Conservation (phyloP, 1,284 basidiomycete species). For the Entoloma clypeatum region DNA sequence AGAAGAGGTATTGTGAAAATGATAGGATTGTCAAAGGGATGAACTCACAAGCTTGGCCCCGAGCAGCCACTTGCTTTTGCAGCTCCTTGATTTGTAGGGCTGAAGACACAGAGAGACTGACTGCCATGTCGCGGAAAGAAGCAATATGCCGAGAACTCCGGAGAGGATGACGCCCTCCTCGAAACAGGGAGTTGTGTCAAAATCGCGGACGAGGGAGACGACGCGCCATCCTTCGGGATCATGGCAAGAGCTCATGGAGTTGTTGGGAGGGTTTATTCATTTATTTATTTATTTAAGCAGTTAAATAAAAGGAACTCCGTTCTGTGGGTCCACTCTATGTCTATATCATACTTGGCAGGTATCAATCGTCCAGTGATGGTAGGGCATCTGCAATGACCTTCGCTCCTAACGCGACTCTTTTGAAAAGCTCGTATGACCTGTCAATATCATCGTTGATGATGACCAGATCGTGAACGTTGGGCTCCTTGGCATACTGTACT, state of each 20-base stretch:
- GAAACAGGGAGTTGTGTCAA: slow-evolving; percentile 84
- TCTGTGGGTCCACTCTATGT: not conserved
- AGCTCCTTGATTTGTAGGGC: slow-evolving; percentile 21
- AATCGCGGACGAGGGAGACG: slow-evolving; percentile 57
- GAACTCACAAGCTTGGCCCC: slow-evolving; percentile 54
- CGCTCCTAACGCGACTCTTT: slow-evolving; percentile 69
- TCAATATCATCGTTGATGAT: slow-evolving; percentile 94
- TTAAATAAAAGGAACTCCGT: not conserved
- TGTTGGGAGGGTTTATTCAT: slow-evolving; percentile 1
- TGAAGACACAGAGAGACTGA: slow-evolving; percentile 28
- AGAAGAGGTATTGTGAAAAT: slow-evolving; percentile 6
- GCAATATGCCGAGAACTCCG: slow-evolving; percentile 45
- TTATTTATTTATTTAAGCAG: too few species aligned
- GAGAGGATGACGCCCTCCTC: slow-evolving; percentile 71
- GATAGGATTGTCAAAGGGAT: not conserved
- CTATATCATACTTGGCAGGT: not conserved
- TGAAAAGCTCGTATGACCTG: slow-evolving; percentile 72
- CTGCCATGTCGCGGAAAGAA: slow-evolving; percentile 41
- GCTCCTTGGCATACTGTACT: slow-evolving; percentile 80
- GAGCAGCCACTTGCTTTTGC: slow-evolving; percentile 48
- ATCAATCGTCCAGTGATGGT: slow-evolving; percentile 55
- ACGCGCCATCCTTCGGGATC: slow-evolving; percentile 62
- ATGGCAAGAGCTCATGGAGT: slow-evolving; percentile 41
- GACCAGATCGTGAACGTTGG: slow-evolving; percentile 76
- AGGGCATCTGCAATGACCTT: slow-evolving; percentile 49